These are phyloP conservation scores for thale cress (Arabidopsis thaliana) DNA, from an alignment of 345 rosid species.

Conservation along the genomic window DNA sequence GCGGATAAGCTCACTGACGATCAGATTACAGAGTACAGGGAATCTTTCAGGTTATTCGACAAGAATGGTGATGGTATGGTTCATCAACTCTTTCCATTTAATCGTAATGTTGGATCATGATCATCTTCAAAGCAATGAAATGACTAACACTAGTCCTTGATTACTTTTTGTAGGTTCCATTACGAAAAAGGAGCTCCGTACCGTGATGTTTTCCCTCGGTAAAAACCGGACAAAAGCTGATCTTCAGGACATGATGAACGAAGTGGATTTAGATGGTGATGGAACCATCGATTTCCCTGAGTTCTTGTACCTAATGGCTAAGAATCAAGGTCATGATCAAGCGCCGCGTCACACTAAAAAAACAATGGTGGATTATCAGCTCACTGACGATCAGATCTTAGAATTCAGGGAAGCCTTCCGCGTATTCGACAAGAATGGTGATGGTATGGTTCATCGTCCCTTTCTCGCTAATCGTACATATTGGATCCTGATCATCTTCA, in stretches of 20 bases:
- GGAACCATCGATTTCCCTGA: conserved; percentile 85
- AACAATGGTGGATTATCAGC: conserved; percentile 69
- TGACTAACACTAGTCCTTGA: background rate
- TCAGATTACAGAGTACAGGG: conserved; percentile 82
- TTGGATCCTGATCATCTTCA: background rate
- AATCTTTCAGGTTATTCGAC: conserved; percentile 76
- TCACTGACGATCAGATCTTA: conserved; percentile 79
- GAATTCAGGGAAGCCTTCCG: conserved; percentile 83
- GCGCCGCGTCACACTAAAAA: background rate
- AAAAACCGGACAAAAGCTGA: conserved; percentile 83
- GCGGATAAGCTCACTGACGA: conserved; percentile 81
- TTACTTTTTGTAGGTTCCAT: conserved; percentile 62
- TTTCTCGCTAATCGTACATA: background rate
- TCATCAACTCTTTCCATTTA: background rate
- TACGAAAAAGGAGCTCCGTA: conserved; percentile 80
- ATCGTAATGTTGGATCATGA: conserved; percentile 4
- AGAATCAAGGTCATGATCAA: too few relatives aligned
- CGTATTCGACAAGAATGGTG: conserved; percentile 85
- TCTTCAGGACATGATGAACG: conserved; percentile 87
- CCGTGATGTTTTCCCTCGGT: conserved; percentile 79
- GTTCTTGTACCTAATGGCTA: conserved; percentile 78
- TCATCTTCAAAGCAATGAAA: background rate
- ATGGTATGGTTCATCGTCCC: conserved; percentile 51
- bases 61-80: conserved; percentile 83
- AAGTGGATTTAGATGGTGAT: conserved; percentile 80